Conservation (phyloP, 371 early-diverging fungal genomes). For the Mortierella sp. region DNA sequence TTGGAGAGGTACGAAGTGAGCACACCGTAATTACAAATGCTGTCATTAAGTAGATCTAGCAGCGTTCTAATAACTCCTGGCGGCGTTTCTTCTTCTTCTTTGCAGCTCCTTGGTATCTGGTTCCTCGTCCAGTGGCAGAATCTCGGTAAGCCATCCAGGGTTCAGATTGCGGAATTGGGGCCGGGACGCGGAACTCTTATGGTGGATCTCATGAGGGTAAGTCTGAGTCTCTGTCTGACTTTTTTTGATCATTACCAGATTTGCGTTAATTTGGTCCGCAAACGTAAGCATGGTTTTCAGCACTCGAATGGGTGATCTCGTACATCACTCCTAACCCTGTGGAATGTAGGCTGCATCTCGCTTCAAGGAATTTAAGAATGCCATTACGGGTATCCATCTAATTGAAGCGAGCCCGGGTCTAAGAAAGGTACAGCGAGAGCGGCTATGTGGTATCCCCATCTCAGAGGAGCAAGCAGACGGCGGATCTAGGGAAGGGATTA, state of each 20-base stretch:
- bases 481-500: constrained; percentile 48
- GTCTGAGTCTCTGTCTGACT: constrained; percentile 10
- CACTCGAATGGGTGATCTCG: too few species aligned
- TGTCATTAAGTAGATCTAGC: too few species aligned
- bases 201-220: constrained; percentile 89
- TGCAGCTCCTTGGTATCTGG: constrained; percentile 81
- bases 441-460: constrained; percentile 61
- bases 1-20: constrained; percentile 83
- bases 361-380: constrained; percentile 73
- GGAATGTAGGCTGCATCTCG: constrained; percentile 61
- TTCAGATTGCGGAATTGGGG: constrained; percentile 90
- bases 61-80: too few species aligned
- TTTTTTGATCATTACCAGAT: background rate
- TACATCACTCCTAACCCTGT: too few species aligned
- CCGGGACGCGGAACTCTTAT: constrained; percentile 96
- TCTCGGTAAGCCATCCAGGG: constrained; percentile 64
- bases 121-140: constrained; percentile 80
- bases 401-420: constrained; percentile 88
- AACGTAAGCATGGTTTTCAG: too few species aligned
- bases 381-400: constrained; percentile 76
- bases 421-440: constrained; percentile 73
- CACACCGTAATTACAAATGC: background rate
- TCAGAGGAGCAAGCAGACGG: constrained; percentile 48
- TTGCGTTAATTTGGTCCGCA: too few species aligned
- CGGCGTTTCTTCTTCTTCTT: constrained; percentile 8